Evolutionary conservation across 306 rosid species (phyloP).

Genomic region (Rubus parviflorus): DNA sequence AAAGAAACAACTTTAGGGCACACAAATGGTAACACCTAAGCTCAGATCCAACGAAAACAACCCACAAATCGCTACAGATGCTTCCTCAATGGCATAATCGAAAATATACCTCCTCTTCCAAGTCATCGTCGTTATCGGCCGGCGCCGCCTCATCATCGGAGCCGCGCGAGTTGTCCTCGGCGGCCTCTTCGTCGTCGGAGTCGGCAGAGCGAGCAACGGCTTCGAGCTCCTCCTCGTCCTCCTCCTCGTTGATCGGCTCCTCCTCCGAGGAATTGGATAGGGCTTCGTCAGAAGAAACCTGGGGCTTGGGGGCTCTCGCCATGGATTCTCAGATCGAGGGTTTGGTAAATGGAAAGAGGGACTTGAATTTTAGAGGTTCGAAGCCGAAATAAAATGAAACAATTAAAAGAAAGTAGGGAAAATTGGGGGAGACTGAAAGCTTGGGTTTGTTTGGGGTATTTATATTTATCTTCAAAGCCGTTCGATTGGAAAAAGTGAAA

Average conservation of each 20-base stretch:
- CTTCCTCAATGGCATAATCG: background rate
- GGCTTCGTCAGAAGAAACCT: constrained; percentile 73
- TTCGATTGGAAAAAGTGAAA: constrained; percentile 31
- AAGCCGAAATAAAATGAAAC: constrained; percentile 8
- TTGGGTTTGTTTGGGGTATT: background rate
- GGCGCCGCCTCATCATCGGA: constrained; percentile 41
- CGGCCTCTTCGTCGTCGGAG: constrained; percentile 58
- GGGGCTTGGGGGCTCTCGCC: constrained; percentile 62
- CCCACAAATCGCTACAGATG: background rate
- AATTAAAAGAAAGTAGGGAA: background rate
- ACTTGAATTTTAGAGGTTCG: constrained; percentile 5
- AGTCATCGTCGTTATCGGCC: constrained; percentile 34
- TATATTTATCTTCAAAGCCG: constrained; percentile 27
- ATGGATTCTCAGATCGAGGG: constrained; percentile 63
- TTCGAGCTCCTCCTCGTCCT: constrained; percentile 86
- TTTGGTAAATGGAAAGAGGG: constrained; percentile 20
- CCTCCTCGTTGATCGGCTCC: constrained; percentile 56
- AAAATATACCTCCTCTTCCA: constrained; percentile 49
- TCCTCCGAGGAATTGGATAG: constrained; percentile 59
- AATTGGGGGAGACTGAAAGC: background rate
- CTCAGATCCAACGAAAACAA: constrained; percentile 30
- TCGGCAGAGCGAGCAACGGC: constrained; percentile 85
- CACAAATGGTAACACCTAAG: background rate
- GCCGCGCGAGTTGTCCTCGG: constrained; percentile 28
- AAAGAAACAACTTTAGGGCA: constrained; percentile 1